Base-by-base conservation (phyloP, 306 rosid genomes). In the Delonix regia region DNA sequence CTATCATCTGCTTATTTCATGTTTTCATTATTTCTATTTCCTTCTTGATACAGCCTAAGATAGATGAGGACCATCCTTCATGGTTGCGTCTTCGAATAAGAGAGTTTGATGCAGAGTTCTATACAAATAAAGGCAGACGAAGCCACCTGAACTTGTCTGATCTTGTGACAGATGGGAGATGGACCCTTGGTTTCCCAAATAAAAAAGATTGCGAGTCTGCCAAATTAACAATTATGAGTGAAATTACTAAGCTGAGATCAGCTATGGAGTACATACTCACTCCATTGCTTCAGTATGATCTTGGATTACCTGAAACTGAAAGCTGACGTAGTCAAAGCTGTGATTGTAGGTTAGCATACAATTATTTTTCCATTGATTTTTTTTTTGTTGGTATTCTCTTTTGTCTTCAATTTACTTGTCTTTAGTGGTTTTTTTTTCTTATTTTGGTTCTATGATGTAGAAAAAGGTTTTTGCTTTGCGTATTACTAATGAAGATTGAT, bases 61-160 rank as follows among this genome's bases (percentile, higher is more conserved):
- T 84, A 69, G 93, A 88, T 44, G 83, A 81, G 72, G 86, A 83
- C 61, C 93, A 93, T 52, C 89, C 93, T 53, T 86, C 93, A 27
- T 93, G 97, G 98, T 88, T 93, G 89, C 86, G 84, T 81, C 91
- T 93, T 70, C 87, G 78, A 82, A 88, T 93, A 74, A 80, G 98
- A 88, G 91, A 89, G 71, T 79, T 85, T 67, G 91, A 89, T 53
- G 90, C 93, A 64, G 70, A 65, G 74, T 88, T 81, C 38, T 76
- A 70, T 74, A 65, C 76, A 52, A 71, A 10, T 34, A 89, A 80
- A 79, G 71, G 75, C 61, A 86, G 79, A 78, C 85, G 86, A 22
- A 73, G 79, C 71, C 77, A 73, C 73, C 41, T 65, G 41, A 67
- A 52, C 83, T 64, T 52, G 83, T 53, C 85, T 68, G 85, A 77